Evolutionary conservation across 805 yeast species (phyloP), one percentile per base, ranked within the genome.

Genomic region (Candida golubevii): DNA sequence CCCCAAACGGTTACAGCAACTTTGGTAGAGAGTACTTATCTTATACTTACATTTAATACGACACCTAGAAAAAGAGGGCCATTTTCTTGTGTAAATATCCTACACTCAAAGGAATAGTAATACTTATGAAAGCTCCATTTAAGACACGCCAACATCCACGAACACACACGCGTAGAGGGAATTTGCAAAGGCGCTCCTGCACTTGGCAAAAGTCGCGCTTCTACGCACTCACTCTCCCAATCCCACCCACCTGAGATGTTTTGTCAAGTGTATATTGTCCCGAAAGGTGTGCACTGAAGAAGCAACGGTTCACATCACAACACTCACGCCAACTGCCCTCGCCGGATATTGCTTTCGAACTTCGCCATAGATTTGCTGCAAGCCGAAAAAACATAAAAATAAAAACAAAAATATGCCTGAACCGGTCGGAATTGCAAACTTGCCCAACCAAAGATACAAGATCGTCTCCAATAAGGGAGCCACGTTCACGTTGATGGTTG

Each of bases 381-480:
- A 10, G n/a, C 32, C 11, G 4, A 29, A 11, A 10, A 29, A 12
- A 29, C 6, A 11, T 12, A 29, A 12, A 29, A 29, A 29, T 4
- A 12, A 29, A 29, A 29, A 2, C 32, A 9, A 13, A 29, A 37
- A n/a, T 18, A 71, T 71, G 75, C 74, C 74, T 33, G 82, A 80
- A 60, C 75, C 82, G 30, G 78, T 83, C 51, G 90, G 90, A 44
- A 78, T 83, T 56, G 73, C 88, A 33, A 82, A 81, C 59, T 71
- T 83, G 51, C 90, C 90, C 44, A 83, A 83, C 55, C 90, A 83
- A 67, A 75, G 85, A 61, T 85, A 84, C 69, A 85, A 84, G 62
- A 79, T 83, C 50, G 85, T 85, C 41, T 80, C 86, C 47, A 82
- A 82, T 52, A 72, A 79, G 55, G 95, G 93, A 36, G 85, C 88